Evolutionary conservation across 164 flowering plant genomes (phyloP).

Genomic region (Berberis thunbergii): DNA sequence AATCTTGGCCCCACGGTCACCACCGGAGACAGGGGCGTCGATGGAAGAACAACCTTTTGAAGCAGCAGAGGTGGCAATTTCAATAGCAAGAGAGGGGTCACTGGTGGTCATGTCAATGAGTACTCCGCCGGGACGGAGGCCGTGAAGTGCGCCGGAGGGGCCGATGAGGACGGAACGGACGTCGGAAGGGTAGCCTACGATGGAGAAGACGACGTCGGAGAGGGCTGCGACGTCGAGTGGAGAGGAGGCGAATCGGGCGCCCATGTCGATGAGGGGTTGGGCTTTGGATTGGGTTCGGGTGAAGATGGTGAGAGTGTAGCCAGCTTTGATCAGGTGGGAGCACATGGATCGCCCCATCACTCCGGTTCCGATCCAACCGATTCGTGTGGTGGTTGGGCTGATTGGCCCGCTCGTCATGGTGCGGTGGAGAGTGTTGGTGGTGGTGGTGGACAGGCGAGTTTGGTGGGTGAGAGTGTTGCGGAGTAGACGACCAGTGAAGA

Average conservation of each 20-base stretch:
- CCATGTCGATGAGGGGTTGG: constrained; percentile 60
- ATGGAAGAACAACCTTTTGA: constrained; percentile 40
- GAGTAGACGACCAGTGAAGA: neutral
- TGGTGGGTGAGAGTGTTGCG: constrained; percentile 6
- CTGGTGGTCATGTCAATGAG: constrained; percentile 95
- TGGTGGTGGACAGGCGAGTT: constrained; percentile 2
- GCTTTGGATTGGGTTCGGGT: constrained; percentile 89
- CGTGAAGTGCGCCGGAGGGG: constrained; percentile 58
- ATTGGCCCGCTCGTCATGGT: constrained; percentile 14
- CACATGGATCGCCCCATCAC: constrained; percentile 96
- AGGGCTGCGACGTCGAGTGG: constrained; percentile 63
- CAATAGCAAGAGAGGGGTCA: constrained; percentile 77
- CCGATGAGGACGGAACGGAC: constrained; percentile 73
- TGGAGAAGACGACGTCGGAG: constrained; percentile 92
- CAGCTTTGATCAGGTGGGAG: constrained; percentile 69
- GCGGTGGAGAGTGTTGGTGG: constrained; percentile 17
- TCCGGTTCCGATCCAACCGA: constrained; percentile 99
- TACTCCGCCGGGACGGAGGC: constrained; percentile 54
- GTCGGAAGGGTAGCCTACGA: constrained; percentile 95
- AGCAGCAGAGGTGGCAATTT: constrained; percentile 48
- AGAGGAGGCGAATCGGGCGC: constrained; percentile 59
- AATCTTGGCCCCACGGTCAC: constrained; percentile 72
- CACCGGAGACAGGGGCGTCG: constrained; percentile 96
- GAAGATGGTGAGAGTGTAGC: constrained; percentile 84
- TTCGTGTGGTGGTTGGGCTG: constrained; percentile 47